Percentiles rank a stretch among this genome's conserved stretches.
Conservation (phyloP, 2,329 filamentous ascomycete genomes). For the Zarea fungicola region DNA sequence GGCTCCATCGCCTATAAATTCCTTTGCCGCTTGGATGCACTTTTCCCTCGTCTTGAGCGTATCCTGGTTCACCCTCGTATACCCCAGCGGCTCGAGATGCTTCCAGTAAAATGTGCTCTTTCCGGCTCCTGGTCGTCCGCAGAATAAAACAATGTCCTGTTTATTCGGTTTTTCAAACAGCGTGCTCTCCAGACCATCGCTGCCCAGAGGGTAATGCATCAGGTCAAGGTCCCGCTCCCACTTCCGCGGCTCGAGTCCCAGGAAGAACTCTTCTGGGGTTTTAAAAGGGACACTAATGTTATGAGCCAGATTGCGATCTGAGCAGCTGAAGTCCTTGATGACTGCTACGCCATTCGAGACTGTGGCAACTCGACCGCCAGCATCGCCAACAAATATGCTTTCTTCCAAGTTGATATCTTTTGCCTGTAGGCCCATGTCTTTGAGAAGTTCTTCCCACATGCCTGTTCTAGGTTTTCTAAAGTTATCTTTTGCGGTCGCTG, state of each 20-base stretch:
- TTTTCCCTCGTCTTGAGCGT: constrained; percentile 67
- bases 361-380: constrained; percentile 54
- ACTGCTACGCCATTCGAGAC: constrained; percentile 21
- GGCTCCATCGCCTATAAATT: constrained; percentile 56
- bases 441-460: constrained; percentile 70
- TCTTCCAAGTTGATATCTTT: constrained; percentile 59
- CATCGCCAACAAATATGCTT: constrained; percentile 89
- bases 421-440: constrained; percentile 54
- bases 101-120: constrained; percentile 90
- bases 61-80: constrained; percentile 87
- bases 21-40: constrained; percentile 66
- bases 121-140: constrained; percentile 81
- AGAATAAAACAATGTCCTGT: constrained; percentile 76
- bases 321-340: constrained; percentile 59
- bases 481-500: constrained; percentile 74
- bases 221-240: constrained; percentile 72
- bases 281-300: constrained; percentile 77
- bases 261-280: constrained; percentile 91
- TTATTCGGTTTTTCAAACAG: constrained; percentile 57
- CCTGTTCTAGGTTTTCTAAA: constrained; percentile 83
- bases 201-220: constrained; percentile 42
- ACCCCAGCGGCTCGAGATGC: constrained; percentile 70
- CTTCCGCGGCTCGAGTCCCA: constrained; percentile 58
- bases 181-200: constrained; percentile 25
- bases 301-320: constrained; percentile 72